Conservation (phyloP, 345 rosid species). For the Citrus reticulata region DNA sequence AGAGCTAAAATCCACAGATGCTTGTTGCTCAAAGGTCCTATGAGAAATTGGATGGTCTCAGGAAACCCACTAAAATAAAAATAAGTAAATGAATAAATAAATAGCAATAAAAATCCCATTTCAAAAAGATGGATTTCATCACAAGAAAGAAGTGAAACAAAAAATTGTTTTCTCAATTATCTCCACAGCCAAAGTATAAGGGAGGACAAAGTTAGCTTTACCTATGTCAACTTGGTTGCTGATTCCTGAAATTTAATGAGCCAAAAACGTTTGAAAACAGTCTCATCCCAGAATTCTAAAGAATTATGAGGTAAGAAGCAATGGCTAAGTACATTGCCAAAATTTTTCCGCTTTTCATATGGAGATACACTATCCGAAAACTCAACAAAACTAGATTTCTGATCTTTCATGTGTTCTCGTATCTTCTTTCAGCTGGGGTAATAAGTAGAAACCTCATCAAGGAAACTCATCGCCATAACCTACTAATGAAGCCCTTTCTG, state of each 20-base stretch:
- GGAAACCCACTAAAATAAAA: too few species aligned
- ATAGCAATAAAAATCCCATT: neutral
- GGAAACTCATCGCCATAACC: slow-evolving; percentile 58
- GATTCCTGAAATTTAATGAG: neutral
- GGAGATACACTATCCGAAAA: neutral
- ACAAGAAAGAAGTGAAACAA: neutral
- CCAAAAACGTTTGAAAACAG: neutral
- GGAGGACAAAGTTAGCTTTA: neutral
- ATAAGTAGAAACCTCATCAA: neutral
- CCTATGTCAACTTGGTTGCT: neutral
- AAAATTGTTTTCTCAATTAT: neutral
- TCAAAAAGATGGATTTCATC: neutral
- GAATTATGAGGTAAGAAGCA: neutral
- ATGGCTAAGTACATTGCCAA: neutral
- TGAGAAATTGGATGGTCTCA: too few species aligned
- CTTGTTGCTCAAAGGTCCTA: too few species aligned
- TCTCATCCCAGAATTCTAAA: neutral
- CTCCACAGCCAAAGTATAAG: neutral
- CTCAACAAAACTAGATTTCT: neutral
- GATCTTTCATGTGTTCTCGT: neutral
- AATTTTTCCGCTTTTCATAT: slow-evolving; percentile 7
- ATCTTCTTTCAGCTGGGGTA: too few species aligned
- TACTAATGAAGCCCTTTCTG: slow-evolving; percentile 68
- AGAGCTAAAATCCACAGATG: too few species aligned
- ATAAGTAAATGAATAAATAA: too few species aligned